These are phyloP conservation scores for Candida anglica DNA, from an alignment of 805 yeast species.

Conservation along the genomic window DNA sequence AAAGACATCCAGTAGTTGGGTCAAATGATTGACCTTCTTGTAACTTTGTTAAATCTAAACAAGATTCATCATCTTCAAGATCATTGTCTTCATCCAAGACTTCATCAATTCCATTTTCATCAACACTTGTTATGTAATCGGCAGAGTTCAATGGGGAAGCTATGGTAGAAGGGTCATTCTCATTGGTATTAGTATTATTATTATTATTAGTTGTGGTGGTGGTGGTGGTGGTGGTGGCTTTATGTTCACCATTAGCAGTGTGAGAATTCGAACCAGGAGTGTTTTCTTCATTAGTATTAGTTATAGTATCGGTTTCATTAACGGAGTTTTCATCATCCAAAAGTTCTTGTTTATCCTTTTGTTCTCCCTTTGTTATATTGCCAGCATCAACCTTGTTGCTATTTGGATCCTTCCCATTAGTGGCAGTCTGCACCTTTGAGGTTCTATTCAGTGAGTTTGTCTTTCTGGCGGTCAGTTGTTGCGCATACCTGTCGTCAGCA, in stretches of 20 bases:
- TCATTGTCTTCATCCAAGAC: constrained; percentile 5
- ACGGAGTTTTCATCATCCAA: constrained; percentile 35
- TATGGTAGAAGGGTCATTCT: too few species aligned
- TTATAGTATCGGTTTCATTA: constrained; percentile 40
- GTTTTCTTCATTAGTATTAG: constrained; percentile 30
- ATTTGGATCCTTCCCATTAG: not conserved
- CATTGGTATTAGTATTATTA: not conserved
- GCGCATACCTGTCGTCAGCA: constrained; percentile 4
- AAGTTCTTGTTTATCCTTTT: constrained; percentile 18
- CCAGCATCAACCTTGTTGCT: not conserved
- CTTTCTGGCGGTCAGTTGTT: constrained; percentile 2
- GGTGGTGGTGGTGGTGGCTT: not conserved
- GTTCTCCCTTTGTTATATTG: not conserved
- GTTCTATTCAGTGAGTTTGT: constrained; percentile 2
- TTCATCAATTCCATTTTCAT: constrained; percentile 13
- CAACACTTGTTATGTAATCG: constrained; percentile 7
- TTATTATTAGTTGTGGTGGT: constrained; percentile 4
- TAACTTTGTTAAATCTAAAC: constrained; percentile 56
- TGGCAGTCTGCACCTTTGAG: not conserved
- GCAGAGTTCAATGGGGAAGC: too few species aligned
- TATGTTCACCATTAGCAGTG: not conserved
- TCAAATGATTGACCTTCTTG: constrained; percentile 73
- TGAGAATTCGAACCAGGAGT: constrained; percentile 10
- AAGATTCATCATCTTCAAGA: constrained; percentile 17
- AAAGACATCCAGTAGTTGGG: constrained; percentile 57